These are phyloP conservation scores for Kazachstania viticola DNA, from an alignment of 805 yeast genomes.

Conservation along the genomic window DNA sequence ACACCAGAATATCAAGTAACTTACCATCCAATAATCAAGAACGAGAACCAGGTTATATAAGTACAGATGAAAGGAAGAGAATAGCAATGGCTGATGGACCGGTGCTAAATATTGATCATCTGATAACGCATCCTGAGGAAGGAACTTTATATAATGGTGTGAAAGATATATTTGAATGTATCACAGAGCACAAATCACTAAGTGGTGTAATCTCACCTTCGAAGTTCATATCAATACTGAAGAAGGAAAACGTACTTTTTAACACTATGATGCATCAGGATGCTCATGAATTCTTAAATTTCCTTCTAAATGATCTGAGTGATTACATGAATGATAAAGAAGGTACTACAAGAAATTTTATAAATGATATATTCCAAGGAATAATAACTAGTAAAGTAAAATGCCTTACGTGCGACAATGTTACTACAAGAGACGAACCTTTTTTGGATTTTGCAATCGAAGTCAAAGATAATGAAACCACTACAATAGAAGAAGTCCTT, in stretches of 20 bases:
- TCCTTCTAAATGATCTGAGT: slow-evolving; percentile 65
- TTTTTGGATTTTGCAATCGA: slow-evolving; percentile 83
- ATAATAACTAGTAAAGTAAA: slow-evolving; percentile 74
- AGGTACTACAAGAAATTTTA: slow-evolving; percentile 27
- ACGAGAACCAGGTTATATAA: too few relatives aligned
- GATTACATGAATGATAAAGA: slow-evolving; percentile 27
- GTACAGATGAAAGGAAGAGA: slow-evolving; percentile 64
- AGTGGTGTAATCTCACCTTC: slow-evolving; percentile 82
- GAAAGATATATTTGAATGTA: slow-evolving; percentile 75
- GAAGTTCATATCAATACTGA: slow-evolving; percentile 60
- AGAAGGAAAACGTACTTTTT: slow-evolving; percentile 74
- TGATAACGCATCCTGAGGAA: slow-evolving; percentile 28
- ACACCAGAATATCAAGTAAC: too few relatives aligned
- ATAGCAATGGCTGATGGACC: slow-evolving; percentile 78
- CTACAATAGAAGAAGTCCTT: slow-evolving; percentile 43
- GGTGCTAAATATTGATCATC: slow-evolving; percentile 63
- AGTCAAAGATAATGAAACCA: slow-evolving; percentile 62
- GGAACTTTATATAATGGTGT: slow-evolving; percentile 48
- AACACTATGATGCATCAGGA: slow-evolving; percentile 93
- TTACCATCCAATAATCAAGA: too few relatives aligned
- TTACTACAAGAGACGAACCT: slow-evolving; percentile 70
- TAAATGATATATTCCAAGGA: slow-evolving; percentile 75
- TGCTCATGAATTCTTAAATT: slow-evolving; percentile 92
- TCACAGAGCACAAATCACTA: slow-evolving; percentile 54
- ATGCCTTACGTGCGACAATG: slow-evolving; percentile 82